These are phyloP conservation scores for Cyclospora cayetanensis DNA, from an alignment of 169 alveolate genomes.

Conservation along the genomic window DNA sequence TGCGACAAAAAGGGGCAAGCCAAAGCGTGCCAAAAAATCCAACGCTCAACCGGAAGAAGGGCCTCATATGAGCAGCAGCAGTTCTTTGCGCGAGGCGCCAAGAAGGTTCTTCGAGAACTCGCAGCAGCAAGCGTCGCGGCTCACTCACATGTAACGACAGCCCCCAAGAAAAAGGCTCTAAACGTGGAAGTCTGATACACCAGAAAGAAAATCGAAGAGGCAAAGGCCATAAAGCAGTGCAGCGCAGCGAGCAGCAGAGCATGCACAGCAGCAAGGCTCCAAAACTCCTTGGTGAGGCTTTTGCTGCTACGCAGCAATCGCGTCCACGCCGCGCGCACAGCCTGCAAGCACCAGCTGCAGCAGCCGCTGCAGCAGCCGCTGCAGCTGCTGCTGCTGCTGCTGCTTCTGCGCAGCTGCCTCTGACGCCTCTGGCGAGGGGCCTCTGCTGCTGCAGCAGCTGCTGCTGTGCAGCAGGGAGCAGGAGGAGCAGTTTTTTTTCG, in stretches of 20 bases:
- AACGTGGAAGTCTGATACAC: neutral
- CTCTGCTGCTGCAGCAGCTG: neutral
- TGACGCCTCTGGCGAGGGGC: too few species aligned
- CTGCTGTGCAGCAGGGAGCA: neutral
- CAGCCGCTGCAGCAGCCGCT: neutral
- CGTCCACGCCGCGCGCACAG: too few species aligned
- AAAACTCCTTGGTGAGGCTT: neutral
- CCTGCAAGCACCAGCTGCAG: neutral
- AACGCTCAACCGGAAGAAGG: neutral
- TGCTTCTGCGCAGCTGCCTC: neutral
- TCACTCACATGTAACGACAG: neutral
- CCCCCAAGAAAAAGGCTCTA: neutral
- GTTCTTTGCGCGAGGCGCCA: too few species aligned
- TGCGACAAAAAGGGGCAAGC: neutral
- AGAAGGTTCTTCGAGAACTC: too few species aligned
- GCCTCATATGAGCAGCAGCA: neutral
- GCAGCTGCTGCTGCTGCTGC: neutral
- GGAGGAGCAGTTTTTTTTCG: too few species aligned
- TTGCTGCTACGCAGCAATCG: neutral
- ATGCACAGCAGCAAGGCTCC: neutral
- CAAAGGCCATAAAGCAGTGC: slow-evolving; percentile 22
- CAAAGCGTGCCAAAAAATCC: neutral
- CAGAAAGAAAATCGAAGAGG: neutral
- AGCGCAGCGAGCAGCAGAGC: slow-evolving; percentile 13
- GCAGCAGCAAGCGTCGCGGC: neutral